Evolutionary conservation across 1,284 basidiomycete genomes (phyloP).

Genomic region (Albatrellus sp.): DNA sequence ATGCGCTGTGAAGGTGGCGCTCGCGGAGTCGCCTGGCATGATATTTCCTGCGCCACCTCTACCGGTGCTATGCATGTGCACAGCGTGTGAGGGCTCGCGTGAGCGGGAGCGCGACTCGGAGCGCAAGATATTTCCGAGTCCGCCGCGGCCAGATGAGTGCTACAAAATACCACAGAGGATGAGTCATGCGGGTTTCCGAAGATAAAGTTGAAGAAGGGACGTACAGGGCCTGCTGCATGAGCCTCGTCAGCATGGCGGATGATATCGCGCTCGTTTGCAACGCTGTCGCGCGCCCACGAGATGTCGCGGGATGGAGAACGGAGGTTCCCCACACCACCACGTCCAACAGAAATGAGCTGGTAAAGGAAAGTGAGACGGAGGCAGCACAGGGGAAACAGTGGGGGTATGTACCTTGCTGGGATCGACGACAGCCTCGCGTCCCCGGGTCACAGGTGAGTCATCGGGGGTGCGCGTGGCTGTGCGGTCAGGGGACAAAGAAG

Average conservation of each 20-base stretch:
- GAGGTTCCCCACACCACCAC: constrained; percentile 50
- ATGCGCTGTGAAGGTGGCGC: constrained; percentile 17
- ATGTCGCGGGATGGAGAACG: constrained; percentile 15
- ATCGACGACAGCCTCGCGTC: no score
- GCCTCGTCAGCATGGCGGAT: no score
- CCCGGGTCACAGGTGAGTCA: no score
- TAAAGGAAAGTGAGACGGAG: no score
- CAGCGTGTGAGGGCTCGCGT: constrained; percentile 16
- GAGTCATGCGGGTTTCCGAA: no score
- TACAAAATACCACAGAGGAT: constrained; percentile 7
- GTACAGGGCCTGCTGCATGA: no score
- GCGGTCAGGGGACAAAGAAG: background rate
- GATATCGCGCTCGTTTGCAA: no score
- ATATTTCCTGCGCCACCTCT: constrained; percentile 65
- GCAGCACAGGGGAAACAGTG: no score
- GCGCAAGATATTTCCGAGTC: constrained; percentile 30
- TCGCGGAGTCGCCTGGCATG: constrained; percentile 18
- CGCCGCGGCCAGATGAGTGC: constrained; percentile 2
- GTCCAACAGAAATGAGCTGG: constrained; percentile 18
- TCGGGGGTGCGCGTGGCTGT: no score
- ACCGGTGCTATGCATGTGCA: constrained; percentile 40
- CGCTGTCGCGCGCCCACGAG: no score
- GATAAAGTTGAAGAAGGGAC: no score
- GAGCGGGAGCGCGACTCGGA: constrained; percentile 22
- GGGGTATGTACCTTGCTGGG: no score